Evolutionary conservation across 2,329 filamentous ascomycete species (phyloP).

Genomic region (Beauveria bassiana): DNA sequence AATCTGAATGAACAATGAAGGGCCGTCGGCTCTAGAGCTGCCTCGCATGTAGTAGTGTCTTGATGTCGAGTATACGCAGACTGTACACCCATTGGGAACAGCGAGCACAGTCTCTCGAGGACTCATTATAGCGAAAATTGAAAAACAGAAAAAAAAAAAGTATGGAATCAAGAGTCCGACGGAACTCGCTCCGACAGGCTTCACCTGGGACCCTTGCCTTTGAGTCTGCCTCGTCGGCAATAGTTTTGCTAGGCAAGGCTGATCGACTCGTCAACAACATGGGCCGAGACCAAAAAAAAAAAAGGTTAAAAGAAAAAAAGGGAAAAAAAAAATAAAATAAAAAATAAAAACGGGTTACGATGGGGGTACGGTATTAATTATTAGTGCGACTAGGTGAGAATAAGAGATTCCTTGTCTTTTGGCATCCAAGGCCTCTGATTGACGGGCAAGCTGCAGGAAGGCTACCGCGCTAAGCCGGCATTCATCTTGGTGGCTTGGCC

Average conservation of each 20-base stretch:
- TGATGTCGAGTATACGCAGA: not conserved
- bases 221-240: slow-evolving; percentile 5
- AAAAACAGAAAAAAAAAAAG: not conserved
- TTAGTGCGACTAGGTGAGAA: not conserved
- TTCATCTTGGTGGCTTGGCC: slow-evolving; percentile 5
- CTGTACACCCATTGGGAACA: not conserved
- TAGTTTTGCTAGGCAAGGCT: not conserved
- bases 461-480: slow-evolving; percentile 3
- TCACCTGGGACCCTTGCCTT: too few species aligned
- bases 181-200: not conserved
- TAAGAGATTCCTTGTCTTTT: not conserved
- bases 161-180: not conserved
- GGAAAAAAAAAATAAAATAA: not conserved
- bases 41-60: too few species aligned
- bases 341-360: not conserved
- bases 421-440: not conserved
- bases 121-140: not conserved
- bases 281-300: not conserved
- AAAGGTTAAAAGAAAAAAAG: not conserved
- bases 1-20: too few species aligned
- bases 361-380: not conserved
- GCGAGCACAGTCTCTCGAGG: not conserved
- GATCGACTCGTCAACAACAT: not conserved
- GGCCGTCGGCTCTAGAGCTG: too few species aligned
- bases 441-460: slow-evolving; percentile 2